Evolutionary conservation across 768 basidiomycete genomes (phyloP).

Genomic region (Chalciporus pseudorubinellus): DNA sequence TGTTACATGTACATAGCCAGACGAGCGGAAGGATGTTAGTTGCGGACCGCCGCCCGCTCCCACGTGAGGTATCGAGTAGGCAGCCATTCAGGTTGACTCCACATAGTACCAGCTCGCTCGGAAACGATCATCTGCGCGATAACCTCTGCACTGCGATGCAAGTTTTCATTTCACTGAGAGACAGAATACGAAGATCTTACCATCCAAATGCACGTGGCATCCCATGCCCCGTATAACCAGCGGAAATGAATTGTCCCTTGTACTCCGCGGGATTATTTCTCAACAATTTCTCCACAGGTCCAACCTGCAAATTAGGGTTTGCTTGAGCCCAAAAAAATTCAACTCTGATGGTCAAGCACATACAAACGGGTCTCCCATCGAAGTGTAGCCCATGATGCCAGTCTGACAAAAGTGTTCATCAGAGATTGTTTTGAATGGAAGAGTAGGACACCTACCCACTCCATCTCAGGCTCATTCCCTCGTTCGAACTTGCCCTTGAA

Average conservation of each 20-base stretch:
- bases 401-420: slow-evolving; percentile 43
- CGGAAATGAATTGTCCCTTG: slow-evolving; percentile 66
- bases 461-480: slow-evolving; percentile 60
- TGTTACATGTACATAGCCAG: too few species aligned
- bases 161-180: not conserved
- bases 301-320: slow-evolving; percentile 49
- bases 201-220: slow-evolving; percentile 77
- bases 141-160: slow-evolving; percentile 51
- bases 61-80: slow-evolving; percentile 52
- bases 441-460: slow-evolving; percentile 59
- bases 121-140: slow-evolving; percentile 57
- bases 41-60: slow-evolving; percentile 9
- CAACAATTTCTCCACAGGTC: slow-evolving; percentile 46
- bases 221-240: slow-evolving; percentile 75
- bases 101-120: slow-evolving; percentile 42
- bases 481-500: slow-evolving; percentile 55
- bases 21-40: not conserved
- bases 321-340: not conserved
- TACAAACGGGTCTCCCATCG: slow-evolving; percentile 63
- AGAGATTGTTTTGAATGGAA: not conserved
- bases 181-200: slow-evolving; percentile 23
- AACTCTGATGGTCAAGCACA: slow-evolving; percentile 19
- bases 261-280: slow-evolving; percentile 26
- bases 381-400: slow-evolving; percentile 80
- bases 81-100: slow-evolving; percentile 61